Base-by-base conservation (phyloP, 805 yeast species). In the Zygotorulaspora florentina region DNA sequence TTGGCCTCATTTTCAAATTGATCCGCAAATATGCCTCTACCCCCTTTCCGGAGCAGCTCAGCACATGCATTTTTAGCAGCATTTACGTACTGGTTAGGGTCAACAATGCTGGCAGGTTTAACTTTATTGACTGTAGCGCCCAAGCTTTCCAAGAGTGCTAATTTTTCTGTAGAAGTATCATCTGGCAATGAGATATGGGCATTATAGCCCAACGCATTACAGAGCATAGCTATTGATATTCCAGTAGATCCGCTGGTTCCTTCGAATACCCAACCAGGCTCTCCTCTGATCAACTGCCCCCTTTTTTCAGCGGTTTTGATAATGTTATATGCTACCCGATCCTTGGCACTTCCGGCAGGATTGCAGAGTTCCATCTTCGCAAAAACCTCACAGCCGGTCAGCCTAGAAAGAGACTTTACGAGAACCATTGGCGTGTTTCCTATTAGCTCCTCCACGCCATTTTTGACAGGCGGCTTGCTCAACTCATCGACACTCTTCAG, bases 241-340 rank as follows among this genome's bases (percentile, higher is more conserved):
- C 99, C 99, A 0, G 99, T 91, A 0, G 97, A 89, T 0, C 99
- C 99, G 9, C 93, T 83, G 0, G 99, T 93, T 7, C 99, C 99
- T 68, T 91, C 99, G 64, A 82, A 89, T 1, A 91, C 84, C 58
- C 65, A 57, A 28, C 63, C 67, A 11, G 81, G 72, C 57, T 87
- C 93, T 1, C 86, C 88, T 42, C 73, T 66, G 4, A 69, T 61
- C 33, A 90, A 63, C 5, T 70, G 59, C 0, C 93, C 93, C 38
- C 57, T 40, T 4, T 54, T 45, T 59, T 87, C 96, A 45, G 85
- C 85, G 17, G 79, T 78, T 45, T 78, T 70, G 13, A 91, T 84
- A 37, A 91, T 84, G 3, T 93, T 87, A 16, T 86, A 68, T 0
- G 98, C 98, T 15, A 93, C 96, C 36, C 99, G 71, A 62, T 91